Evolutionary conservation across 169 alveolate species (phyloP), one percentile per base, ranked within the genome.

Genomic region (Amoebophrya sp.): DNA sequence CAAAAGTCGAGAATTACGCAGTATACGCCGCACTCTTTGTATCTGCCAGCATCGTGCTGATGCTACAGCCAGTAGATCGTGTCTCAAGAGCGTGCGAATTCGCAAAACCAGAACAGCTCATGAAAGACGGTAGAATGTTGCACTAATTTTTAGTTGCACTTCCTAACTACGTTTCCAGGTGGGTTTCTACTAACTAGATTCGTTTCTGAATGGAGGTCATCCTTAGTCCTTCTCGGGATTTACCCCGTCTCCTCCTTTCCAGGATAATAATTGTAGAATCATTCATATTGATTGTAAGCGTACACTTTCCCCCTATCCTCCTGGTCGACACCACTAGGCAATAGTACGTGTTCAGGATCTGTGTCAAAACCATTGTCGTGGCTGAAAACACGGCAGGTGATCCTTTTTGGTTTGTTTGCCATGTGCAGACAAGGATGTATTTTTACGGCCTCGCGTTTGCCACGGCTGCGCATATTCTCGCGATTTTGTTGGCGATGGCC

Each of bases 1-100:
- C 41, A 3, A 77, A 77, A 41, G 89, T 77, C n/a, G 89, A 77
- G 40, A 77, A 77, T 41, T 77, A 77, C 89, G 89, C 89, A 0
- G 41, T 77, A 14, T 77, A 77, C 89, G 39, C 89, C 26, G 89
- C 89, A 0, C 40, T 77, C 26, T 77, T 77, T n/a, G 41, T 77
- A 14, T 3, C 33, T 26, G 41, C 41, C 12, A n/a, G 41, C n/a
- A n/a, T 77, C 41, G 89, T 33, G 40, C 89, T 77, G 40, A 77
- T 77, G 3, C 23, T 33, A 3, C 41, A 1, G 41, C 89, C 89
- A 0, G 33, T 0, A 26, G 89, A 77, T 0, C 2, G 6, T 41
- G 41, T 77, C 2, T 0, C 26, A 12, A 0, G 3, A 24, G 33
- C 3, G n/a, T 77, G 89, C 41, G 89, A 77, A 33, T 0, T 3